Base-by-base conservation (phyloP, 1,284 basidiomycete species). In the Leucoagaricus sp. region DNA sequence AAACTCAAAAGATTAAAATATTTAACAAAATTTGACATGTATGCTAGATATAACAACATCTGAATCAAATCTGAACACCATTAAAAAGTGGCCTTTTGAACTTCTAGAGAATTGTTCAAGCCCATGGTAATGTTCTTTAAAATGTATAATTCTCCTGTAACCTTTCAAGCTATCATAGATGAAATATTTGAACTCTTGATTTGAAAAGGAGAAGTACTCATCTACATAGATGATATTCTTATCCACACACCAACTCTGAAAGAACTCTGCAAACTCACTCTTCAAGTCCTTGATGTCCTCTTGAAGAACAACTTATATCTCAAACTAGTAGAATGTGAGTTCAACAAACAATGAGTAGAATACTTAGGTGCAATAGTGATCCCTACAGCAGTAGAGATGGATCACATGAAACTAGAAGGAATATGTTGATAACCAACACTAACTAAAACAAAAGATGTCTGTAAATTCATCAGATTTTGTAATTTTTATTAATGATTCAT, bases 61-160 rank as follows among this genome's bases (percentile, higher is more conserved):
- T 31, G 53, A 26, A 59, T 55, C 33, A 26, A 28, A n/a, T 31
- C 47, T n/a, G 50, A 50, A 15, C 46, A 58, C 29, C 36, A 57
- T 42, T 55, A 47, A 47, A 60, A 60, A 36, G 53, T 56, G 17
- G 59, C 59, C 0, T 58, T 55, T 25, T 26, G 6, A 21, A 58
- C 45, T 3, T n/a, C 19, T 12, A 23, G 12, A 2, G 57, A 49
- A 8, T 41, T 55, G 1, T 58, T 45, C 42, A 36, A 58, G 48
- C 57, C 54, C 0, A 23, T 36, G 2, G 60, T 58, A 1, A 61
- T 61, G 60, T 61, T 56, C 54, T 61, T 61, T 44, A 53, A 57
- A 1, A 19, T 60, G 3, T 50, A 38, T 13, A 60, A 60, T 40
- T 55, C 53, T 7, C 57, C 57, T 1, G 57, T 44, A 33, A 58